A percentile compares a stretch with the other conserved stretches of the same genome.
Conservation (phyloP, 257 asterid species). For the Nicotiana benthamiana region DNA sequence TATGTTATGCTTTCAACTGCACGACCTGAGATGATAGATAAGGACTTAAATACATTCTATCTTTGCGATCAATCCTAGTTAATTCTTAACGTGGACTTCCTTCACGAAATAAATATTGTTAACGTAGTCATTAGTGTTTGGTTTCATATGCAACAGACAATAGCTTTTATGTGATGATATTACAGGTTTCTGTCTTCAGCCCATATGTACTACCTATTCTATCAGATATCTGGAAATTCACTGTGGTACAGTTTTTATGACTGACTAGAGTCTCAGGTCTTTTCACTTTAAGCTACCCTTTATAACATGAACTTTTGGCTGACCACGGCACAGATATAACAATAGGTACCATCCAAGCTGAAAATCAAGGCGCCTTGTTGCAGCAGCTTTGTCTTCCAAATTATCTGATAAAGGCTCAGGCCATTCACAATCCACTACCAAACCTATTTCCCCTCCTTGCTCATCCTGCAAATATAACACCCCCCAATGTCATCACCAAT, state of each 20-base stretch:
- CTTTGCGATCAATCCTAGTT: background rate
- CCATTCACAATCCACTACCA: slow-evolving; percentile 54
- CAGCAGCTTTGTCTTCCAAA: slow-evolving; percentile 39
- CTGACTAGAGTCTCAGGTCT: background rate
- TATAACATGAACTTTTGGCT: background rate
- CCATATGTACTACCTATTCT: background rate
- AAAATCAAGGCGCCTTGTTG: slow-evolving; percentile 48
- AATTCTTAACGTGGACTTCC: background rate
- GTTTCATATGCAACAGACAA: background rate
- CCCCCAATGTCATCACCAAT: background rate
- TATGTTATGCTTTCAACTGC: background rate
- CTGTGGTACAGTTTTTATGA: background rate
- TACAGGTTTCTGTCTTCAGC: background rate
- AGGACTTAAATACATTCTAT: background rate
- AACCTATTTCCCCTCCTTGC: slow-evolving; percentile 48
- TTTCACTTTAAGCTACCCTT: background rate
- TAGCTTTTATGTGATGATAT: background rate
- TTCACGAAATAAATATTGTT: background rate
- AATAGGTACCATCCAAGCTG: slow-evolving; percentile 51
- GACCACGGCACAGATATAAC: background rate
- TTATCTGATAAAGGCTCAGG: slow-evolving; percentile 37
- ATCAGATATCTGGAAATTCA: background rate
- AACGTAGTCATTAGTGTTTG: background rate
- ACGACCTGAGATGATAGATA: background rate
- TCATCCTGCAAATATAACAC: slow-evolving; percentile 20